Base-by-base conservation (phyloP, 2,329 filamentous ascomycete species). In the Scopulariopsis brevicaulis region DNA sequence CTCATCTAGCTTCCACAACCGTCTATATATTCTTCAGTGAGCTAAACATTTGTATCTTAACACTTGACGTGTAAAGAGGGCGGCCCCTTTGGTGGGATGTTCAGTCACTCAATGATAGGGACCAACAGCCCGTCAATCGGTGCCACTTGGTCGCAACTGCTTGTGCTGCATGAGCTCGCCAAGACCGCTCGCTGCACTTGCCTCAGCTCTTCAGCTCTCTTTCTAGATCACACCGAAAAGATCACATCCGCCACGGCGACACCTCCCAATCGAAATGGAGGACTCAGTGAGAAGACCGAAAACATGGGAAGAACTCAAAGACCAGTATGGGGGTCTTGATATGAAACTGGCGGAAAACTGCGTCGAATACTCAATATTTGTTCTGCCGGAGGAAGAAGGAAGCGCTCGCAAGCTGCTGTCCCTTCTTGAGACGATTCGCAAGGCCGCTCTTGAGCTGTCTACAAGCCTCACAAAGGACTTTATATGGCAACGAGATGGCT, bases 401-500 rank as follows among this genome's bases (percentile, higher is more conserved):
- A 74, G 78, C 54, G 73, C 80, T 20, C 77, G 79, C 58, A 81
- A 82, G 62, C 74, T 81, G n/a, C 76, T 89, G 12, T 71, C 82
- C 25, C 79, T 80, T 22, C 77, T 96, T n/a, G 86, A 89, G 59
- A 74, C 79, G 22, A 78, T 96, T 11, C 84, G 90, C 57, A 89
- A 84, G 69, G 79, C 83, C 1, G 85, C 88, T 0, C 72, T 79
- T 2, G 77, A 83, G 32, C 71, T 94, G n/a, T 69, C 72, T 4
- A 83, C 82, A 51, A 75, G 78, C 2, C 73, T 90, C 8, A 77
- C 93, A n/a, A 85, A 83, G 63, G 86, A 89, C 61, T 96, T 96
- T 65, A 96, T 99, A 61, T 99, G 94, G 94, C 94, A 99, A 69
- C 83, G 91, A 14, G 91, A 96, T 57, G 74, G 77, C 0, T 92